Conservation (phyloP, 129 eudicot species). For the Centella asiatica region DNA sequence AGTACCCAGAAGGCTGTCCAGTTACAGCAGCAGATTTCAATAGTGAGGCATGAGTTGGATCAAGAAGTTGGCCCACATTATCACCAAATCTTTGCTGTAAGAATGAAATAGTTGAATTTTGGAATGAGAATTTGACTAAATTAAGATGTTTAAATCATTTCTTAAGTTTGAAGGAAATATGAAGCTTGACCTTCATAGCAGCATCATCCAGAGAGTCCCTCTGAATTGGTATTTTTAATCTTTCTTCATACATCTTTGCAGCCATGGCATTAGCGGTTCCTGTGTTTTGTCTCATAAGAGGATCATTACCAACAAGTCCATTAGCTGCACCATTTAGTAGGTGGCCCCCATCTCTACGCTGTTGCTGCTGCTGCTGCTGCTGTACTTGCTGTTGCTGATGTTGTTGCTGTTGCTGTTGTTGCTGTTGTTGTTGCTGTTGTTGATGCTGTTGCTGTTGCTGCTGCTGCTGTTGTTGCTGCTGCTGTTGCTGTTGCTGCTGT, state of each 20-base stretch:
- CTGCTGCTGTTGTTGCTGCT: constrained; percentile 54
- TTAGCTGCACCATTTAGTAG: constrained; percentile 65
- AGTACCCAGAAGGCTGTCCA: constrained; percentile 89
- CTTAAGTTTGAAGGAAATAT: not conserved
- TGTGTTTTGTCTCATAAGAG: constrained; percentile 71
- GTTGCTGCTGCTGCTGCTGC: constrained; percentile 67
- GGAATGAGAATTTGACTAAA: not conserved
- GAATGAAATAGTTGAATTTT: not conserved
- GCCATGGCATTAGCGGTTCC: constrained; percentile 81
- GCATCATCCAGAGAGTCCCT: constrained; percentile 67
- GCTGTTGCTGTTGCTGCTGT: constrained; percentile 46
- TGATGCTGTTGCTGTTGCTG: constrained; percentile 19
- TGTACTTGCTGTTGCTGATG: constrained; percentile 50
- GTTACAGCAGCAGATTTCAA: constrained; percentile 75
- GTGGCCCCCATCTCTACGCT: constrained; percentile 79
- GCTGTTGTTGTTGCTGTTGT: constrained; percentile 48
- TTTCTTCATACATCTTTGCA: constrained; percentile 88
- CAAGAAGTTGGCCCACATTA: constrained; percentile 73
- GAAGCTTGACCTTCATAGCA: constrained; percentile 55
- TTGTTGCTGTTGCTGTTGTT: constrained; percentile 48
- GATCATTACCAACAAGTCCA: constrained; percentile 71
- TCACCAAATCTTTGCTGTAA: constrained; percentile 79
- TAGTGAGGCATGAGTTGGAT: constrained; percentile 73
- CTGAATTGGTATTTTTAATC: constrained; percentile 52
- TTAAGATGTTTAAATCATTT: not conserved